Percentiles rank a stretch among this genome's conserved stretches.
Evolutionary conservation across 257 asterid genomes (phyloP).

Genomic region (Salvia hispanica): DNA sequence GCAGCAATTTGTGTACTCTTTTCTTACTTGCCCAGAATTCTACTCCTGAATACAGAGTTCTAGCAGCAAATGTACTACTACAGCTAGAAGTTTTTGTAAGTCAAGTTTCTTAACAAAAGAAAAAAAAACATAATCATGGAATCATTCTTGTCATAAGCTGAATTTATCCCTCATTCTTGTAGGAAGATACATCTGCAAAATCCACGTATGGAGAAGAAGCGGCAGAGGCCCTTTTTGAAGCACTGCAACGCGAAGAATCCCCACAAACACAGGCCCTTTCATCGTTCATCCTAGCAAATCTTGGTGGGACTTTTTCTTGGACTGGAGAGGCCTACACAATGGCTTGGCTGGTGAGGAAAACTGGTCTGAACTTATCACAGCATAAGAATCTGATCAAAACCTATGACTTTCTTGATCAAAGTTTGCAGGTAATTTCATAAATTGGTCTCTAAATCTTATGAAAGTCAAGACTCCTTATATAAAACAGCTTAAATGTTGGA

Average conservation of each 20-base stretch:
- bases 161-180: slow-evolving; percentile 30
- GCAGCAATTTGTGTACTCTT: slow-evolving; percentile 53
- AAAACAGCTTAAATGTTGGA: not conserved
- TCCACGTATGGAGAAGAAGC: slow-evolving; percentile 60
- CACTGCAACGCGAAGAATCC: slow-evolving; percentile 55
- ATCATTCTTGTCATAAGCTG: not conserved
- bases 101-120: not conserved
- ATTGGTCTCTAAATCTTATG: not conserved
- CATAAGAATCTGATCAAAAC: slow-evolving; percentile 75
- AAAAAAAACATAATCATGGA: no score
- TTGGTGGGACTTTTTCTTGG: slow-evolving; percentile 92
- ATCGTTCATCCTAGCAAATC: slow-evolving; percentile 68
- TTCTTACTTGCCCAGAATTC: slow-evolving; percentile 61
- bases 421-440: slow-evolving; percentile 55
- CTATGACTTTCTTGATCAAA: slow-evolving; percentile 64
- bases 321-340: slow-evolving; percentile 78
- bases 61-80: slow-evolving; percentile 82
- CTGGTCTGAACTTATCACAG: slow-evolving; percentile 60
- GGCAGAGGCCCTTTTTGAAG: slow-evolving; percentile 53
- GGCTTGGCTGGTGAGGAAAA: slow-evolving; percentile 75
- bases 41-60: slow-evolving; percentile 58
- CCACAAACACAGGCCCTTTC: slow-evolving; percentile 53
- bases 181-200: slow-evolving; percentile 67
- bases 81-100: slow-evolving; percentile 79
- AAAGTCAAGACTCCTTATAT: slow-evolving; percentile 14